Base-by-base conservation (phyloP, 2,329 filamentous ascomycete genomes). In the Fusarium sp. region DNA sequence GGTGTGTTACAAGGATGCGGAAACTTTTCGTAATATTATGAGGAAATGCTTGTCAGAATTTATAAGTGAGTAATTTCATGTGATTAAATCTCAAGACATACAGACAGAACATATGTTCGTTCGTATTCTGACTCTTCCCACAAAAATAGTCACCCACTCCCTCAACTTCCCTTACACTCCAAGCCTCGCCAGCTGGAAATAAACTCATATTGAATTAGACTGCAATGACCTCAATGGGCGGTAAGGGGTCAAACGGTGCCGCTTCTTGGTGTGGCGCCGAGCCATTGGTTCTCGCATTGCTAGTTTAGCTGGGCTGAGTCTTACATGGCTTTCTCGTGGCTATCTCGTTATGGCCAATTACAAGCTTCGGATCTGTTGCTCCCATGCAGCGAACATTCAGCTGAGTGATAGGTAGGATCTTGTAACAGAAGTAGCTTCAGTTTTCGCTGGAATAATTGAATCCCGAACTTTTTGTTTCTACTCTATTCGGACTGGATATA, bases 301-400 rank as follows among this genome's bases (percentile, higher is more conserved):
- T 70, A 54, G 67, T 71, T 52, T 37, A 44, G 67, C 47, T 57
- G 67, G 67, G 68, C 68, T 70, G 68, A 71, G 68, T 68, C 68
- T 71, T 71, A 68, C 67, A 71, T 70, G 67, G 67, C 67, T 70
- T 69, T 71, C 52, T 49, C 57, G 55, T 71, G 67, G 67, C 67
- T 70, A 37, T 45, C 47, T 14, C 11, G 16, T 27, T 53, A 34
- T 29, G 55, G 11, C 67, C 67, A 70, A 70, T 70, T 25, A 37
- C 3, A 40, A 37, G 48, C 25, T 57, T 18, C 16, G 46, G 20
- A 54, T 41, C 44, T 57, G 59, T 53, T 55, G 37, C 27, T 27
- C 37, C 54, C 41, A 52, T 70, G 58, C 48, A 45, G 52, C 25
- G 37, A 53, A 46, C 25, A 27, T 25, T 59, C 63, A 70, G 67